phyloP scores from a whole-genome alignment of 169 alveolate species.

The Plasmodium fragile region DNA sequence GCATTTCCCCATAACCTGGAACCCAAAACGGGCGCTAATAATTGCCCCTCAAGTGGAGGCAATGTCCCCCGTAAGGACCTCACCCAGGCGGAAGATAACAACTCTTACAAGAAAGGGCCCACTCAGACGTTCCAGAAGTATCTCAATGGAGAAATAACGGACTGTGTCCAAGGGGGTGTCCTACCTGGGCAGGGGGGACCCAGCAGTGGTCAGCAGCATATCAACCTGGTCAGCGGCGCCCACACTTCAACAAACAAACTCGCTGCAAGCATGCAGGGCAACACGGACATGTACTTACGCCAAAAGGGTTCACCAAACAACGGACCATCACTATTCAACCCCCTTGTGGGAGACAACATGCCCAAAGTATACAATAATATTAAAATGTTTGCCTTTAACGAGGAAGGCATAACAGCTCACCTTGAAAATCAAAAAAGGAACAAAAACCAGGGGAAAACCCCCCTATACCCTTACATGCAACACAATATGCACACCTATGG shows the following conservation, averaged over 20 bases:
- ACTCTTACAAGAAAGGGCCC: neutral
- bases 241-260: neutral
- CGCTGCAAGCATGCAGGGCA: neutral
- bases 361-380: neutral
- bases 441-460: neutral
- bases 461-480: neutral
- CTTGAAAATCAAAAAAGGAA: neutral
- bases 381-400: neutral
- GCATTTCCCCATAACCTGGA: neutral
- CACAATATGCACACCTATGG: neutral
- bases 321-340: neutral
- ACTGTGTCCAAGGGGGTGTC: neutral
- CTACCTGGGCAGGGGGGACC: neutral
- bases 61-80: neutral
- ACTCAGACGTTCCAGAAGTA: neutral
- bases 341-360: neutral
- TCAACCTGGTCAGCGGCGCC: neutral
- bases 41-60: neutral
- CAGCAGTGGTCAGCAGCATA: neutral
- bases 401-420: neutral
- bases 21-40: neutral
- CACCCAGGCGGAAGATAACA: neutral
- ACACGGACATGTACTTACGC: neutral
- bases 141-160: neutral
- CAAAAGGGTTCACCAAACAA: conserved; percentile 2